phyloP scores from a whole-genome alignment of 805 yeast genomes.

The Deakozyma indianensis region DNA sequence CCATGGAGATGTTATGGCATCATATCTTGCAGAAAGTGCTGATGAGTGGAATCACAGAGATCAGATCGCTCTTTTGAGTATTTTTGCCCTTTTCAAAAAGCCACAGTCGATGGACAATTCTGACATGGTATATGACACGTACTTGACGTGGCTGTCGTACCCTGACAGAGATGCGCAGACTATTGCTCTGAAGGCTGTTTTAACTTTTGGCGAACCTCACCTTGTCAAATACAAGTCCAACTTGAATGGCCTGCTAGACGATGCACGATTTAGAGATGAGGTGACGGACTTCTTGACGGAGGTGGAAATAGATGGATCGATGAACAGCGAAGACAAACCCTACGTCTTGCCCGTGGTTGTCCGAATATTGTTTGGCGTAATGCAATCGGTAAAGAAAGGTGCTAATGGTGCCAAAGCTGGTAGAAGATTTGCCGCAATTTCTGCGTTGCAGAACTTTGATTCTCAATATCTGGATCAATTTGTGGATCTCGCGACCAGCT shows the following conservation, averaged over 20 bases:
- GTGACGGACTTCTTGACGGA: conserved; percentile 39
- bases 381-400: conserved; percentile 42
- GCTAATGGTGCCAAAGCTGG: conserved; percentile 60
- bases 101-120: conserved; percentile 40
- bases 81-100: conserved; percentile 51
- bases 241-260: conserved; percentile 63
- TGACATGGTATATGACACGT: conserved; percentile 36
- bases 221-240: conserved; percentile 60
- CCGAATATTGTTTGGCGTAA: conserved; percentile 75
- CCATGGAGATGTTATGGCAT: conserved; percentile 40
- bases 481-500: conserved; percentile 43
- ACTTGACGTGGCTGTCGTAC: conserved; percentile 46
- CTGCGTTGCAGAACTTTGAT: conserved; percentile 22
- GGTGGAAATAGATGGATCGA: conserved; percentile 23
- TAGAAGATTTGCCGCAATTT: conserved; percentile 33
- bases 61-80: conserved; percentile 32
- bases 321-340: conserved; percentile 48
- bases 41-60: conserved; percentile 16
- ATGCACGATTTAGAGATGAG: conserved; percentile 75
- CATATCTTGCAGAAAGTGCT: conserved; percentile 31
- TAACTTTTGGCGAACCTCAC: conserved; percentile 45
- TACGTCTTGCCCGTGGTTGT: conserved; percentile 56
- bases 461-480: conserved; percentile 39
- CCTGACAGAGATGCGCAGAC: conserved; percentile 51
- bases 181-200: conserved; percentile 52